phyloP scores from a whole-genome alignment of 441 rosid genomes.

The Pelargonium myrrhifolium region DNA sequence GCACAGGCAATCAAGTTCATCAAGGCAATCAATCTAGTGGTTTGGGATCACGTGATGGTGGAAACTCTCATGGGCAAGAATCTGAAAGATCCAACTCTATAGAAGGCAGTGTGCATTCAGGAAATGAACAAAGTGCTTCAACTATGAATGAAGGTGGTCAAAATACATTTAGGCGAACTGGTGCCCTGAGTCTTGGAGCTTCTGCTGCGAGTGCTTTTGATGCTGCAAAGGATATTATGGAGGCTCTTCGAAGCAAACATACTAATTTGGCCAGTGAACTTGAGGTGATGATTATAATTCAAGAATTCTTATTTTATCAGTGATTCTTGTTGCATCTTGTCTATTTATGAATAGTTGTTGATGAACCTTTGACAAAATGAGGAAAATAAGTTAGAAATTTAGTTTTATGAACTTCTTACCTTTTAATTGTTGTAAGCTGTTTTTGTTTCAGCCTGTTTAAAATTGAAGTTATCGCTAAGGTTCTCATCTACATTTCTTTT shows the following conservation, averaged over 20 bases:
- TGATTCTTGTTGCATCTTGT: neutral
- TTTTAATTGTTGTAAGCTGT: neutral
- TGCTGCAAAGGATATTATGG: constrained; percentile 98
- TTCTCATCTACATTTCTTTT: neutral
- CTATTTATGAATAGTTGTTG: neutral
- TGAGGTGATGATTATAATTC: constrained; percentile 54
- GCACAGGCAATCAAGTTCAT: constrained; percentile 59
- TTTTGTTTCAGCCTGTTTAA: neutral
- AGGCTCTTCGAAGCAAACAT: constrained; percentile 92
- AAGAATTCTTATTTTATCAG: neutral
- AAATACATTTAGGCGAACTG: constrained; percentile 51
- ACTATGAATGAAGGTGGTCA: constrained; percentile 56
- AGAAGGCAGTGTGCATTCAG: constrained; percentile 50
- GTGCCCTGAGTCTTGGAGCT: constrained; percentile 54
- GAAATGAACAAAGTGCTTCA: constrained; percentile 65
- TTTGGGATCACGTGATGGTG: constrained; percentile 68
- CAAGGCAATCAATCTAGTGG: constrained; percentile 50
- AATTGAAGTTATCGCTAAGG: neutral
- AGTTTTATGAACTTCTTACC: neutral
- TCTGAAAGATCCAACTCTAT: constrained; percentile 51
- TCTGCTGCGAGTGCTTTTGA: constrained; percentile 90
- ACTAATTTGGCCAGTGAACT: constrained; percentile 90
- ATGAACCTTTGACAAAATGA: neutral
- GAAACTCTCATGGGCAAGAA: constrained; percentile 75
- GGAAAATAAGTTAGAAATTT: neutral